Percentiles rank a stretch among this genome's conserved stretches.
Evolutionary conservation across 2,329 filamentous ascomycete species (phyloP).

Genomic region (Tothia fuscella): DNA sequence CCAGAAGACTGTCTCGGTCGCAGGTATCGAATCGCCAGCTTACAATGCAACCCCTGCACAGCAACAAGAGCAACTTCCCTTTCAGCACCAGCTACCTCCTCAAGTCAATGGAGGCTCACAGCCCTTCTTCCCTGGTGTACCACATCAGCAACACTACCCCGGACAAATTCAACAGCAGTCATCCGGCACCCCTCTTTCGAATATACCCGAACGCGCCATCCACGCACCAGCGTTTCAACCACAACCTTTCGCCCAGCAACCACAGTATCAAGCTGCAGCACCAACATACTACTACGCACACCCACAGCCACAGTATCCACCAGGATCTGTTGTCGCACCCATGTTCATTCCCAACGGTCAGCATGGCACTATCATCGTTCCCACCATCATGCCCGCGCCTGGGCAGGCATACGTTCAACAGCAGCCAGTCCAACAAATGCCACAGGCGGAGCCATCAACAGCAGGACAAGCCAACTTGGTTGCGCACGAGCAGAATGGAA

Average conservation of each 20-base stretch:
- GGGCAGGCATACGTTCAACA: constrained; percentile 8
- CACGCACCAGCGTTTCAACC: constrained; percentile 86
- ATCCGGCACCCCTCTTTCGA: constrained; percentile 72
- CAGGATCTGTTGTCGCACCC: constrained; percentile 36
- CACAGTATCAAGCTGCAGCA: constrained; percentile 44
- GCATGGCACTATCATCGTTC: constrained; percentile 33
- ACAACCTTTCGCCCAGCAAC: constrained; percentile 47
- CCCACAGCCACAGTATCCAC: constrained; percentile 29
- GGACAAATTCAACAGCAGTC: constrained; percentile 60
- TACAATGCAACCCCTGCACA: constrained; percentile 39
- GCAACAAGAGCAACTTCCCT: constrained; percentile 58
- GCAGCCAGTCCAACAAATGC: constrained; percentile 21
- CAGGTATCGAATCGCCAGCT: constrained; percentile 78
- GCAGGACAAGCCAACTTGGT: constrained; percentile 42
- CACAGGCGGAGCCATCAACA: constrained; percentile 17
- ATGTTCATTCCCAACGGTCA: constrained; percentile 47
- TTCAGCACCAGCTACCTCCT: constrained; percentile 85
- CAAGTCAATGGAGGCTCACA: constrained; percentile 37
- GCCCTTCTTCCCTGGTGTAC: neutral
- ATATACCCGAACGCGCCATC: constrained; percentile 85
- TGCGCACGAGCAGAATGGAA: constrained; percentile 86
- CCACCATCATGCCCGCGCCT: constrained; percentile 18
- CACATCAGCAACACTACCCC: constrained; percentile 28
- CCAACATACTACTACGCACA: constrained; percentile 57
- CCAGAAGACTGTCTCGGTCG: constrained; percentile 86